phyloP scores from a whole-genome alignment of 2,329 filamentous ascomycete species.

The Podosphaera fusca region DNA sequence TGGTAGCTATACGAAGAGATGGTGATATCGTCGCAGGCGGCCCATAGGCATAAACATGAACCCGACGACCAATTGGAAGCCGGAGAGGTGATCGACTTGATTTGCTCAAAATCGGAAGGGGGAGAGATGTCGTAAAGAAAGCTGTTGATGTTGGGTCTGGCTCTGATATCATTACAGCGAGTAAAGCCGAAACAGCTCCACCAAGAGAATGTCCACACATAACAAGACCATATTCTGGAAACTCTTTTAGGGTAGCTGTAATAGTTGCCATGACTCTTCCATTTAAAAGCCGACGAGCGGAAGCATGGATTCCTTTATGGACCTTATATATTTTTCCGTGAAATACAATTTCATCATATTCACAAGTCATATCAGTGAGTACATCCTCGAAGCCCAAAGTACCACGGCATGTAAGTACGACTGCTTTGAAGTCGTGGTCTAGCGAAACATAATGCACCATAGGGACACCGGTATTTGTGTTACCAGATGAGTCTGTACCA shows the following conservation, averaged over 20 bases:
- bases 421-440: slow-evolving; percentile 31
- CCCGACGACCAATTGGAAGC: slow-evolving; percentile 43
- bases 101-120: slow-evolving; percentile 42
- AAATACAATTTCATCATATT: slow-evolving; percentile 26
- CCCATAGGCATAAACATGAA: slow-evolving; percentile 62
- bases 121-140: slow-evolving; percentile 36
- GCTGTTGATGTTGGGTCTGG: slow-evolving; percentile 19
- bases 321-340: slow-evolving; percentile 28
- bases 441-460: slow-evolving; percentile 33
- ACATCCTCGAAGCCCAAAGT: slow-evolving; percentile 34
- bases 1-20: slow-evolving; percentile 43
- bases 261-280: slow-evolving; percentile 28
- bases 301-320: slow-evolving; percentile 32
- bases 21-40: slow-evolving; percentile 51
- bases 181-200: slow-evolving; percentile 29
- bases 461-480: slow-evolving; percentile 27
- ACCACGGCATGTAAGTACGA: slow-evolving; percentile 30
- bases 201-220: slow-evolving; percentile 32
- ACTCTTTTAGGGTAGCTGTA: slow-evolving; percentile 27
- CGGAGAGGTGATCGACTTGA: slow-evolving; percentile 14
- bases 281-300: slow-evolving; percentile 26
- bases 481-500: slow-evolving; percentile 25
- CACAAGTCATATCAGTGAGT: slow-evolving; percentile 32
- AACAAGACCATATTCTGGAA: slow-evolving; percentile 30
- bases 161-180: slow-evolving; percentile 29